Conservation (phyloP, 495 filamentous ascomycete species). For the Penicillium herquei region DNA sequence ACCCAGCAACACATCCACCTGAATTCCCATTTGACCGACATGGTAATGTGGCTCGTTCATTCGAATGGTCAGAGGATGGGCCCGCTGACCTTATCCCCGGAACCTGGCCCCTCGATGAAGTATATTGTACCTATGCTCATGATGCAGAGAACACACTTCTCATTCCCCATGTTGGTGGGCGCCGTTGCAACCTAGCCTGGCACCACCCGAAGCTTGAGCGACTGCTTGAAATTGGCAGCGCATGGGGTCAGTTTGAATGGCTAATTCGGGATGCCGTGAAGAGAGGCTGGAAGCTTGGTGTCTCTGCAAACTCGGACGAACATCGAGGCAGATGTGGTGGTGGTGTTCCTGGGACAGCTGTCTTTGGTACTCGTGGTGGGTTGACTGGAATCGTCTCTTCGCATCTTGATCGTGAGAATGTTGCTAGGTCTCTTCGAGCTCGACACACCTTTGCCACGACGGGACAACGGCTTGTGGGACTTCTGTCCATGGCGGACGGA, state of each 20-base stretch:
- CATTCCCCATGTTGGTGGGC: slow-evolving; percentile 21
- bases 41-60: slow-evolving; percentile 20
- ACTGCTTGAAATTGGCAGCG: slow-evolving; percentile 21
- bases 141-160: slow-evolving; percentile 16
- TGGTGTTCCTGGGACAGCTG: slow-evolving; percentile 22
- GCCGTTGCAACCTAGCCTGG: slow-evolving; percentile 22
- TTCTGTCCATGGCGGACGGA: slow-evolving; percentile 5
- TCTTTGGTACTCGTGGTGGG: slow-evolving; percentile 23
- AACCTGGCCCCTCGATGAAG: slow-evolving; percentile 21
- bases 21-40: slow-evolving; percentile 20
- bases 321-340: slow-evolving; percentile 25
- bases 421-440: slow-evolving; percentile 18
- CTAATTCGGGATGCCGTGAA: slow-evolving; percentile 18
- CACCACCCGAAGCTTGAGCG: slow-evolving; percentile 22
- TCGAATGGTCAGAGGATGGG: slow-evolving; percentile 23
- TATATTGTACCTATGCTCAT: slow-evolving; percentile 11
- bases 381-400: slow-evolving; percentile 19
- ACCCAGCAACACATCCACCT: slow-evolving; percentile 9
- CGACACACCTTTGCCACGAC: slow-evolving; percentile 27
- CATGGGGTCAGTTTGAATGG: slow-evolving; percentile 25
- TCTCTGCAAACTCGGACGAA: slow-evolving; percentile 24
- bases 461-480: slow-evolving; percentile 22
- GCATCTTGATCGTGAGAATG: slow-evolving; percentile 10
- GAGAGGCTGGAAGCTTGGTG: slow-evolving; percentile 21
- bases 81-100: slow-evolving; percentile 18